Conservation (phyloP, 306 rosid genomes). For the Cucurbita moschata region DNA sequence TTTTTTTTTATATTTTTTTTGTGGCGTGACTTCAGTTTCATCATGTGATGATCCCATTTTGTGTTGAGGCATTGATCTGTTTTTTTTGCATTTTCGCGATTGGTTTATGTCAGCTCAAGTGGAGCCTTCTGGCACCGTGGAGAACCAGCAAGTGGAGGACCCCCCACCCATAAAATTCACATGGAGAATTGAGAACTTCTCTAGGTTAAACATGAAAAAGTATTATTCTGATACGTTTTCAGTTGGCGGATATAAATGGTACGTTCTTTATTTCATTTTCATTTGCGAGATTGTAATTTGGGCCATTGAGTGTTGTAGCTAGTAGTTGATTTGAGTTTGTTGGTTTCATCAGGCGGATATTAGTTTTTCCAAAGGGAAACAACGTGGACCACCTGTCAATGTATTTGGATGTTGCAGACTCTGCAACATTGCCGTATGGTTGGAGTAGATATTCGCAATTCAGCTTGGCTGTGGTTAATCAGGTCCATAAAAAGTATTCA, state of each 20-base stretch:
- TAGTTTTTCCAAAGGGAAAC: conserved; percentile 79
- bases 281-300: not conserved
- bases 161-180: conserved; percentile 49
- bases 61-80: not conserved
- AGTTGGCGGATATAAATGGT: conserved; percentile 57
- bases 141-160: conserved; percentile 45
- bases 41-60: not conserved
- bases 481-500: conserved; percentile 52
- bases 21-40: not conserved
- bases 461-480: conserved; percentile 62
- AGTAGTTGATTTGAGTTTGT: conserved; percentile 7
- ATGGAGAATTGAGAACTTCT: conserved; percentile 54
- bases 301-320: not conserved
- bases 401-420: conserved; percentile 59
- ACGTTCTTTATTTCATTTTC: not conserved
- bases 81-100: not conserved
- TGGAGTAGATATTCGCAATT: conserved; percentile 41
- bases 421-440: conserved; percentile 25
- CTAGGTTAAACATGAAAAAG: conserved; percentile 45
- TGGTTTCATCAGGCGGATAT: conserved; percentile 40
- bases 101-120: conserved; percentile 22
- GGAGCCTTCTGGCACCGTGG: conserved; percentile 33
- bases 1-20: not conserved
- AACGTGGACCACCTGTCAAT: conserved; percentile 59
- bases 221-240: conserved; percentile 41